Conservation (phyloP, 2,329 filamentous ascomycete genomes). For the Diaporthe batatas region DNA sequence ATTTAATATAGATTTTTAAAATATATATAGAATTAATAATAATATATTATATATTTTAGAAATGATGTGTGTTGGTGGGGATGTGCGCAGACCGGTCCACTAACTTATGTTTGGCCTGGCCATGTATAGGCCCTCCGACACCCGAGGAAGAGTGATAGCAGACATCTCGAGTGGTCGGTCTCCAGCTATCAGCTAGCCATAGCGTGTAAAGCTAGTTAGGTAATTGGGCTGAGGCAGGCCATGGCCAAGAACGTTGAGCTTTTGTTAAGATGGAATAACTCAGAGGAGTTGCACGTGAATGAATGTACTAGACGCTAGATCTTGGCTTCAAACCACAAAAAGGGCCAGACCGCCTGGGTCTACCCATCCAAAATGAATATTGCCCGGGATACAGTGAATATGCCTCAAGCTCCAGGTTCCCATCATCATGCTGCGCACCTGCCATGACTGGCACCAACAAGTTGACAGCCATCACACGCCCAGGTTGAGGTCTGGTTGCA, state of each 20-base stretch:
- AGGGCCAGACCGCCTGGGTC: background rate
- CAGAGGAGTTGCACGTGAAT: background rate
- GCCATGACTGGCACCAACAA: background rate
- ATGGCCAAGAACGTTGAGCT: background rate
- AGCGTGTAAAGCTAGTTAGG: background rate
- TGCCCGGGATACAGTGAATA: background rate
- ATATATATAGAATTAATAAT: too few species aligned
- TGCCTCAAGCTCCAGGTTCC: background rate
- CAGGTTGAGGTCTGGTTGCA: background rate
- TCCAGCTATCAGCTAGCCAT: too few species aligned
- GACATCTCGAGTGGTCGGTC: too few species aligned
- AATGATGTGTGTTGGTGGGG: too few species aligned
- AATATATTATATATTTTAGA: too few species aligned
- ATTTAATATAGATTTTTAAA: too few species aligned
- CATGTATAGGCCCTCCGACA: background rate
- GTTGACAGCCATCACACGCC: too few species aligned
- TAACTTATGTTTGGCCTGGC: background rate
- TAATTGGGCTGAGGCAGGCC: background rate
- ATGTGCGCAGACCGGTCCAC: too few species aligned
- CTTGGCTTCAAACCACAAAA: background rate
- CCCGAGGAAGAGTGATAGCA: too few species aligned
- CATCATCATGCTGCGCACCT: background rate
- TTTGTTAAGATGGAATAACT: background rate
- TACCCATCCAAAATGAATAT: background rate
- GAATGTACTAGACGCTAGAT: background rate